Evolutionary conservation across 352 stramenopile species (phyloP).

Genomic region (Phytophthora brassicae): DNA sequence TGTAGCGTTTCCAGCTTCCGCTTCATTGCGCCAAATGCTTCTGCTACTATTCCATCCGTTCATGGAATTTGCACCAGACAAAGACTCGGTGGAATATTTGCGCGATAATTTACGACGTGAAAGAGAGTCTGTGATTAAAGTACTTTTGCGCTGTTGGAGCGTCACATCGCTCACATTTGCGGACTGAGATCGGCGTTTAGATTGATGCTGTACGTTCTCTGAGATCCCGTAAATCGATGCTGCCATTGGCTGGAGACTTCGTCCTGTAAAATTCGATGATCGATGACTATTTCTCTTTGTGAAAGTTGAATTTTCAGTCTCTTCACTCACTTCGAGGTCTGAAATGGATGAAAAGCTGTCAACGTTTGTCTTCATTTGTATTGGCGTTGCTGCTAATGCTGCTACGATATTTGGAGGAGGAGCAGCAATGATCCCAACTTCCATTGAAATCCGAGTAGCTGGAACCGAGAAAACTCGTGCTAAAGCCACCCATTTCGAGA

Average conservation of each 20-base stretch:
- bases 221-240: constrained; percentile 21
- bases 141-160: constrained; percentile 17
- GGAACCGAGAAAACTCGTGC: constrained; percentile 37
- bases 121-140: constrained; percentile 28
- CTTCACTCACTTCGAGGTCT: constrained; percentile 6
- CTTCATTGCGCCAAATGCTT: constrained; percentile 34
- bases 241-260: constrained; percentile 10
- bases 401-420: constrained; percentile 14
- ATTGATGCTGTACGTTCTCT: constrained; percentile 17
- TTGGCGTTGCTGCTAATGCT: constrained; percentile 16
- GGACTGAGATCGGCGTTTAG: constrained; percentile 21
- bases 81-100: constrained; percentile 18
- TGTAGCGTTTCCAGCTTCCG: constrained; percentile 10
- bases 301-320: not conserved
- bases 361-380: constrained; percentile 43
- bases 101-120: constrained; percentile 20
- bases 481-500: constrained; percentile 44
- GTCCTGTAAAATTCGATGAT: constrained; percentile 4
- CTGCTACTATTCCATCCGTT: constrained; percentile 11
- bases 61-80: constrained; percentile 4
- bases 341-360: constrained; percentile 46
- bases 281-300: constrained; percentile 9
- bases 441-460: constrained; percentile 24
- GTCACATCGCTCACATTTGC: not conserved
- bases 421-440: constrained; percentile 25